Evolutionary conservation across 2,329 filamentous ascomycete species (phyloP).

Genomic region (Drechslerella dactyloides): DNA sequence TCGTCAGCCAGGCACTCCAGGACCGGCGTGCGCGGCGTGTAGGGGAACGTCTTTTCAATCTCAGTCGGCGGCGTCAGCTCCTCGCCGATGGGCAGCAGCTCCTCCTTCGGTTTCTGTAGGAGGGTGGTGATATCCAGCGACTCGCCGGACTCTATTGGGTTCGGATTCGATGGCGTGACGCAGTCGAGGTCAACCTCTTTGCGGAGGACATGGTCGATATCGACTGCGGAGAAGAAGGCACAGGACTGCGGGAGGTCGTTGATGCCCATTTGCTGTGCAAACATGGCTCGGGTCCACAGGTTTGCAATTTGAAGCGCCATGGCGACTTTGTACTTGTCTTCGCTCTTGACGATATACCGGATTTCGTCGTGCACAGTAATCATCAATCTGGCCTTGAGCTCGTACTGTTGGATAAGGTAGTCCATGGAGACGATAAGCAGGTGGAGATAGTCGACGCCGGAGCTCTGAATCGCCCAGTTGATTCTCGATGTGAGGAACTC

Average conservation of each 20-base stretch:
- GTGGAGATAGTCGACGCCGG: constrained; percentile 95
- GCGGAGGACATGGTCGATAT: constrained; percentile 91
- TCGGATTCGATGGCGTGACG: constrained; percentile 82
- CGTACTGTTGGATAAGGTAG: constrained; percentile 83
- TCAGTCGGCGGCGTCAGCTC: constrained; percentile 61
- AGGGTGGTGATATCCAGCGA: constrained; percentile 82
- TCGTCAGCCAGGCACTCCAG: constrained; percentile 71
- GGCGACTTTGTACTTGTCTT: constrained; percentile 85
- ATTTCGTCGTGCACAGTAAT: constrained; percentile 99
- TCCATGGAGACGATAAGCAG: constrained; percentile 94
- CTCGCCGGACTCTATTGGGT: constrained; percentile 81
- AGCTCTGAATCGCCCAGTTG: constrained; percentile 99
- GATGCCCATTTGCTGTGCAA: constrained; percentile 94
- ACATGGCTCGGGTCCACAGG: constrained; percentile 96
- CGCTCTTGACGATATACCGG: constrained; percentile 82
- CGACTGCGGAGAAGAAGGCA: constrained; percentile 93
- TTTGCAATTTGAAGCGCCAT: constrained; percentile 95
- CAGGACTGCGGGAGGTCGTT: constrained; percentile 91
- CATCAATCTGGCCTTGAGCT: constrained; percentile 80
- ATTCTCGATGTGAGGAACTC: constrained; percentile 95
- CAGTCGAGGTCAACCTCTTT: constrained; percentile 99
- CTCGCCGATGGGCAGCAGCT: constrained; percentile 3
- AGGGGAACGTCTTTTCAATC: constrained; percentile 67
- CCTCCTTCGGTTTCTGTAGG: constrained; percentile 69
- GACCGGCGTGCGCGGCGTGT: constrained; percentile 75